Evolutionary conservation across 2,329 filamentous ascomycete species (phyloP).

Genomic region (Epichloe sp.): DNA sequence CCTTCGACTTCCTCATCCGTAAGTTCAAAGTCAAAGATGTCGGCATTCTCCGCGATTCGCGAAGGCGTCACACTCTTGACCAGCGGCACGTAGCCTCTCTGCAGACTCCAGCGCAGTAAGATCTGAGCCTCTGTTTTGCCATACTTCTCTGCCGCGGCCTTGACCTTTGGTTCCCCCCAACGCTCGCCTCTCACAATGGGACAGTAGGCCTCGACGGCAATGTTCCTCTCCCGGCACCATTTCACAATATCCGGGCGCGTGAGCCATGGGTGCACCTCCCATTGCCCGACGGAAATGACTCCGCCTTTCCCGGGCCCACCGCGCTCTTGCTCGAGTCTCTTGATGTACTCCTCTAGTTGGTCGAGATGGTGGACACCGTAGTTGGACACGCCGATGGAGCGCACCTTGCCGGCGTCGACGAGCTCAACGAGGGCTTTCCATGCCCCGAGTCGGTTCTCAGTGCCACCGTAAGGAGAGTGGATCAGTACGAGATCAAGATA

Average conservation of each 20-base stretch:
- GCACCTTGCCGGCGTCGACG: slow-evolving; percentile 47
- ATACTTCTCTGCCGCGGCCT: slow-evolving; percentile 56
- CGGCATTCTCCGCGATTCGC: slow-evolving; percentile 51
- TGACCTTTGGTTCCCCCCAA: slow-evolving; percentile 55
- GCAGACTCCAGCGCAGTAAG: slow-evolving; percentile 67
- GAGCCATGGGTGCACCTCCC: slow-evolving; percentile 85
- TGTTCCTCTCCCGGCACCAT: slow-evolving; percentile 55
- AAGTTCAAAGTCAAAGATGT: slow-evolving; percentile 42
- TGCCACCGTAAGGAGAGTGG: slow-evolving; percentile 47
- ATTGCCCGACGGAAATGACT: slow-evolving; percentile 71
- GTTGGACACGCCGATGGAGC: slow-evolving; percentile 51
- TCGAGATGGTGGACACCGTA: slow-evolving; percentile 51
- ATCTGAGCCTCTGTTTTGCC: slow-evolving; percentile 64
- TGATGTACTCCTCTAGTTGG: slow-evolving; percentile 45
- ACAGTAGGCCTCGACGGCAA: slow-evolving; percentile 51
- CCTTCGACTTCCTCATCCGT: slow-evolving; percentile 37
- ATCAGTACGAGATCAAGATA: slow-evolving; percentile 57
- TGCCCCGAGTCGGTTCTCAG: slow-evolving; percentile 40
- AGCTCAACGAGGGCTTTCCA: slow-evolving; percentile 53
- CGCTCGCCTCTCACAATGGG: slow-evolving; percentile 55
- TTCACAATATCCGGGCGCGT: slow-evolving; percentile 62
- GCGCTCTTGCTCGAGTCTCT: slow-evolving; percentile 46
- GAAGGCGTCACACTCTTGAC: slow-evolving; percentile 60
- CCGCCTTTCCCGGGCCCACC: slow-evolving; percentile 53
- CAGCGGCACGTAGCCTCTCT: slow-evolving; percentile 62